Evolutionary conservation across 179 eudicot genomes (phyloP).

Genomic region (Silene coronaria): DNA sequence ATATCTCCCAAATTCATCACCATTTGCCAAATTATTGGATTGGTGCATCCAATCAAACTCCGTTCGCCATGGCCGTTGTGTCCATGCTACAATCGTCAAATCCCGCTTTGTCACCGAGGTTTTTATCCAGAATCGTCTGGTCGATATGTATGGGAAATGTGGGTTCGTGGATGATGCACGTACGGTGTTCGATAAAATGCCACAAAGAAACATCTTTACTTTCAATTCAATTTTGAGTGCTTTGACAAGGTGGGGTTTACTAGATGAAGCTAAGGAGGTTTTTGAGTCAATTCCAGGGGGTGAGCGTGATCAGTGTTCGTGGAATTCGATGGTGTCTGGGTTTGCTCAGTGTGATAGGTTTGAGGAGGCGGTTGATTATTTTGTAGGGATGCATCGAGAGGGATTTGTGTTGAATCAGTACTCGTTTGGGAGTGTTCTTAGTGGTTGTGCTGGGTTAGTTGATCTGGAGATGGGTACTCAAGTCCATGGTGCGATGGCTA

Average conservation of each 20-base stretch:
- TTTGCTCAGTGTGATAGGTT: constrained; percentile 60
- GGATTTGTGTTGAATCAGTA: constrained; percentile 54
- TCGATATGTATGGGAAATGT: constrained; percentile 64
- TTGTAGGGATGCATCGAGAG: constrained; percentile 52
- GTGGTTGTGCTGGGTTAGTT: constrained; percentile 68
- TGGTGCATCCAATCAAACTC: constrained; percentile 52
- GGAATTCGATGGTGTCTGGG: constrained; percentile 72
- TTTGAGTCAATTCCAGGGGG: constrained; percentile 40
- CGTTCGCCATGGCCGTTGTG: constrained; percentile 27
- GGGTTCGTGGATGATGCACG: constrained; percentile 47
- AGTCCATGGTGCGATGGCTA: constrained; percentile 55
- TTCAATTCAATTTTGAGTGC: constrained; percentile 51
- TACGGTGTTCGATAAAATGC: constrained; percentile 63
- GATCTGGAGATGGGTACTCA: constrained; percentile 53
- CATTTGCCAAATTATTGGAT: constrained; percentile 56
- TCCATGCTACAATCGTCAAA: constrained; percentile 53
- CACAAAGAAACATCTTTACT: constrained; percentile 46
- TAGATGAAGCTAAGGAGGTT: constrained; percentile 49
- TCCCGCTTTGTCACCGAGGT: constrained; percentile 50
- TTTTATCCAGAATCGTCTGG: constrained; percentile 65
- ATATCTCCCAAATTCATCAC: constrained; percentile 45
- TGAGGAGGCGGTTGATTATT: constrained; percentile 49
- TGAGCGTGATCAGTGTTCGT: constrained; percentile 70
- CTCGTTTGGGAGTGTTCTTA: constrained; percentile 64
- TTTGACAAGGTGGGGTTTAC: constrained; percentile 38